Conservation (phyloP, 192 early-diverging fungal genomes). For the Dissophora globulifera region DNA sequence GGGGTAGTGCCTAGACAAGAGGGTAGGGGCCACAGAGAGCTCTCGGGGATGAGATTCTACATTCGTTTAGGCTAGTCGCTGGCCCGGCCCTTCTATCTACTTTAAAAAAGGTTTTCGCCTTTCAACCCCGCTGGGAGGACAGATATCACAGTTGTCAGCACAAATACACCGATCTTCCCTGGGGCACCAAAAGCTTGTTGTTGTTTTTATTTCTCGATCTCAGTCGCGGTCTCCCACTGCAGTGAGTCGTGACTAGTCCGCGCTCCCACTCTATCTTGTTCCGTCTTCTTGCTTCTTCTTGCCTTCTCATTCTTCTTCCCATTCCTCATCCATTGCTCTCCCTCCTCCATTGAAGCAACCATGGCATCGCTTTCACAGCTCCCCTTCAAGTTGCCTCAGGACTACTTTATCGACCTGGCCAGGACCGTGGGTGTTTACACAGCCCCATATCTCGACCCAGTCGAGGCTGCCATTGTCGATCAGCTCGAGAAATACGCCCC, state of each 20-base stretch:
- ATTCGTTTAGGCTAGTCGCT: no score
- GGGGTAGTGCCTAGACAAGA: no score
- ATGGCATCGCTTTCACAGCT: conserved; percentile 41
- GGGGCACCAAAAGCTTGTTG: background rate
- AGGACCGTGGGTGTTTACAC: conserved; percentile 35
- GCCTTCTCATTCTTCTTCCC: conserved; percentile 1
- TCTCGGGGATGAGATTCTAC: no score
- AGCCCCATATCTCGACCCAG: conserved; percentile 48
- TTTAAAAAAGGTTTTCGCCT: background rate
- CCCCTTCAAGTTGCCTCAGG: conserved; percentile 39
- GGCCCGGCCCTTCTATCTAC: background rate
- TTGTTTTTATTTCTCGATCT: background rate
- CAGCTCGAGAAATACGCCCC: conserved; percentile 46
- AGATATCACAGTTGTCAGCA: conserved; percentile 28
- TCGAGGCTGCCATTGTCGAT: conserved; percentile 28
- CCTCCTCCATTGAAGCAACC: no score
- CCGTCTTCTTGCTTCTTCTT: conserved; percentile 1
- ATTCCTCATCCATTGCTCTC: background rate
- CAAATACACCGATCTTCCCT: conserved; percentile 1
- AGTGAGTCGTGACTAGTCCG: no score
- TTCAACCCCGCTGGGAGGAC: no score
- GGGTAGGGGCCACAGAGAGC: no score
- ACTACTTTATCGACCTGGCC: conserved; percentile 47
- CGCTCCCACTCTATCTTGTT: background rate
- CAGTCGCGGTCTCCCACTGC: background rate